These are phyloP conservation scores for Artemisia princeps DNA, from an alignment of 140 eudicot genomes.

Conservation along the genomic window DNA sequence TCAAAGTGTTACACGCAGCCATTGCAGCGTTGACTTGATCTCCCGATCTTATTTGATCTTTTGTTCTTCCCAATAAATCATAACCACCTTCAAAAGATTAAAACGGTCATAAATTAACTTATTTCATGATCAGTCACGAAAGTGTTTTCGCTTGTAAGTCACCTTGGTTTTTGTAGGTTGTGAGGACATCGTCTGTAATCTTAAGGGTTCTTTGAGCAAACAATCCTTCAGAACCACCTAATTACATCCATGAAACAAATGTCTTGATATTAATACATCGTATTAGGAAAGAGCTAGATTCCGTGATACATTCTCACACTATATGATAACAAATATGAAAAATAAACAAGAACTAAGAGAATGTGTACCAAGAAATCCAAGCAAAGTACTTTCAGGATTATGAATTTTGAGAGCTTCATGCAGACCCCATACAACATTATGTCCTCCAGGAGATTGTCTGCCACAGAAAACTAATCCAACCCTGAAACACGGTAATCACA, in stretches of 20 bases:
- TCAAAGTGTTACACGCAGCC: conserved; percentile 68
- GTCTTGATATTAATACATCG: background rate
- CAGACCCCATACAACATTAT: conserved; percentile 93
- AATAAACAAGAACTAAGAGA: background rate
- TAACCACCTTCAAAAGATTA: conserved; percentile 61
- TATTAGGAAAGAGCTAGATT: background rate
- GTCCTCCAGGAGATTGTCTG: conserved; percentile 99
- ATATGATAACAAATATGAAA: background rate
- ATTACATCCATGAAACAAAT: conserved; percentile 15
- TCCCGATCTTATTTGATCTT: conserved; percentile 86
- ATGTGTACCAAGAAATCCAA: conserved; percentile 76
- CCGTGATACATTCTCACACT: conserved; percentile 5
- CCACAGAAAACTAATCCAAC: conserved; percentile 93
- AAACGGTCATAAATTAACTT: conserved; percentile 8
- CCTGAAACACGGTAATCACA: conserved; percentile 32
- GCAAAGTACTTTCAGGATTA: conserved; percentile 55
- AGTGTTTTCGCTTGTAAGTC: background rate
- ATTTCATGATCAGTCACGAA: conserved; percentile 3
- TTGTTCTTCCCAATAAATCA: conserved; percentile 85
- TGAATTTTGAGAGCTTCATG: conserved; percentile 75
- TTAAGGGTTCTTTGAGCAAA: conserved; percentile 75
- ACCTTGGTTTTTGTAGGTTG: conserved; percentile 93
- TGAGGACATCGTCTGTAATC: conserved; percentile 66
- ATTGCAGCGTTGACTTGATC: conserved; percentile 90
- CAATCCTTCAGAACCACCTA: conserved; percentile 97